phyloP scores from a whole-genome alignment of 805 yeast species.

The Starmerella gropengiesseri region DNA sequence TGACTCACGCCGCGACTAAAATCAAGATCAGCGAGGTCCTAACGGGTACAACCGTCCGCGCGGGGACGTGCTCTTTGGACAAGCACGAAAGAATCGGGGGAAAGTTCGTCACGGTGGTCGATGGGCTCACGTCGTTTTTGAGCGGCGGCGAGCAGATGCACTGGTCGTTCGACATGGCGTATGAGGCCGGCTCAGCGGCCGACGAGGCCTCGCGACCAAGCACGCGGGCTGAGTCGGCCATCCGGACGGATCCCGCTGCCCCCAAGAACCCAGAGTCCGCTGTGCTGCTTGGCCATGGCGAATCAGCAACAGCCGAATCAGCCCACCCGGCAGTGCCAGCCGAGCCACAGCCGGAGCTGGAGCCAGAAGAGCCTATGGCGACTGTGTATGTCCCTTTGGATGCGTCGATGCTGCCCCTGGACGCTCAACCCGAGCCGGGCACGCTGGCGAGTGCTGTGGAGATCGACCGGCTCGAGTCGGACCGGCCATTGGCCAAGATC shows the following conservation, averaged over 20 bases:
- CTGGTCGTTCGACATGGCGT: slow-evolving; percentile 47
- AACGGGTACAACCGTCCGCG: slow-evolving; percentile 39
- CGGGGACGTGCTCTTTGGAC: slow-evolving; percentile 82
- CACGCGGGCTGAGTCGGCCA: not conserved
- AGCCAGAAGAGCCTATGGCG: slow-evolving; percentile 4
- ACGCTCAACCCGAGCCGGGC: slow-evolving; percentile 12
- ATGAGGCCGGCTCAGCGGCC: slow-evolving; percentile 84
- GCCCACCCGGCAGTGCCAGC: slow-evolving; percentile 4
- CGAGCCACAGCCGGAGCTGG: too few species aligned
- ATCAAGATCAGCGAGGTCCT: slow-evolving; percentile 77
- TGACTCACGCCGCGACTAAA: slow-evolving; percentile 89
- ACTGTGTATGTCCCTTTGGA: slow-evolving; percentile 46
- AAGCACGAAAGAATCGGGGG: slow-evolving; percentile 35
- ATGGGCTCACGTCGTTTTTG: slow-evolving; percentile 65
- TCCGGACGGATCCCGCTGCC: not conserved
- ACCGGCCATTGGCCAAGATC: slow-evolving; percentile 46
- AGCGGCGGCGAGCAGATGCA: slow-evolving; percentile 74
- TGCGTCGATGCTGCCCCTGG: slow-evolving; percentile 25
- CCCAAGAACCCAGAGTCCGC: not conserved
- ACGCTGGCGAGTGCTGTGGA: slow-evolving; percentile 30
- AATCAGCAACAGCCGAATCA: not conserved
- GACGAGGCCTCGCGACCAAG: slow-evolving; percentile 40
- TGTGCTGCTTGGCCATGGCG: not conserved
- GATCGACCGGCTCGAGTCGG: slow-evolving; percentile 44
- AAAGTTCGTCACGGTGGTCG: slow-evolving; percentile 52